Evolutionary conservation across 2,329 filamentous ascomycete genomes (phyloP).

Genomic region (Xylaria sp.): DNA sequence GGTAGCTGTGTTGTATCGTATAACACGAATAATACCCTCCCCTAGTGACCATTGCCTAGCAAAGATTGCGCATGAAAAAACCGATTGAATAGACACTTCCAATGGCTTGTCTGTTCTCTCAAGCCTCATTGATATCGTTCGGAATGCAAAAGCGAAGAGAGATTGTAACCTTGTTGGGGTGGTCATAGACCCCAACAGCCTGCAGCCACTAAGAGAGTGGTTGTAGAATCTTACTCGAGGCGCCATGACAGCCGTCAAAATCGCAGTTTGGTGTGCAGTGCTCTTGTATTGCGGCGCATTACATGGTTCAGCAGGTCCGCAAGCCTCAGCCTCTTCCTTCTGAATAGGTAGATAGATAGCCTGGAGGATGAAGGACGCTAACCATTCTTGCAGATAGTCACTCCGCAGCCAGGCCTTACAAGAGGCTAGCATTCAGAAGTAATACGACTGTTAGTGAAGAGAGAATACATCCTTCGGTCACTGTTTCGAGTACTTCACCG

Average conservation of each 20-base stretch:
- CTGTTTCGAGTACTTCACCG: not conserved
- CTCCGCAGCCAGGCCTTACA: slow-evolving; percentile 15
- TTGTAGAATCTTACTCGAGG: slow-evolving; percentile 8
- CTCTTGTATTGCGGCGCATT: slow-evolving; percentile 28
- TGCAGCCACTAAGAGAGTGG: slow-evolving; percentile 19
- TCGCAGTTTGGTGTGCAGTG: slow-evolving; percentile 32
- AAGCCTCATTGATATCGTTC: slow-evolving; percentile 25
- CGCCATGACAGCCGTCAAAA: slow-evolving; percentile 30
- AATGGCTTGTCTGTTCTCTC: slow-evolving; percentile 20
- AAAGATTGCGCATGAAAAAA: slow-evolving; percentile 11
- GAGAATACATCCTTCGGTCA: slow-evolving; percentile 6
- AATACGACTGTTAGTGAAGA: slow-evolving; percentile 19
- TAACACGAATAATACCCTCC: slow-evolving; percentile 20
- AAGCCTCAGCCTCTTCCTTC: slow-evolving; percentile 24
- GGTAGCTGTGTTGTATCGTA: slow-evolving; percentile 26
- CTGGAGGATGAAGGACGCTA: slow-evolving; percentile 20
- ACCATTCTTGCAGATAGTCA: slow-evolving; percentile 25
- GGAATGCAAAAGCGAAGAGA: slow-evolving; percentile 29
- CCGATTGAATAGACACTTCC: not conserved
- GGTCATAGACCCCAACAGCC: slow-evolving; percentile 29
- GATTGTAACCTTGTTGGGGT: slow-evolving; percentile 30
- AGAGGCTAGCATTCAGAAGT: slow-evolving; percentile 21
- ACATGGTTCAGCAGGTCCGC: slow-evolving; percentile 22
- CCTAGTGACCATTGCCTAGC: not conserved
- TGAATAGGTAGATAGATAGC: not conserved